Base-by-base conservation (phyloP, 495 filamentous ascomycete species). In the Tuber brumale region DNA sequence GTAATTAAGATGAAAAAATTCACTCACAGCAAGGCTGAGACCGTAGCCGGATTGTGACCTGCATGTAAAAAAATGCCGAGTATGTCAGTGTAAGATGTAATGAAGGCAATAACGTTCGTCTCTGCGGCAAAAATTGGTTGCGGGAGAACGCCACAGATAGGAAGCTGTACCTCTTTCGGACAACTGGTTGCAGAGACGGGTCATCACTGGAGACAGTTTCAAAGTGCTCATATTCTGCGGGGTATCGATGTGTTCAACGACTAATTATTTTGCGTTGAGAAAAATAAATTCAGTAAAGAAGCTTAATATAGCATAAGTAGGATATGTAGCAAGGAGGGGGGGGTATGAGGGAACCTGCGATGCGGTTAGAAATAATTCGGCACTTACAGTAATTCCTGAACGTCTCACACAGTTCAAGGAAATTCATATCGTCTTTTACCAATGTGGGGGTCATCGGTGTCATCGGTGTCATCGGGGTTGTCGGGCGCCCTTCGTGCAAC, bases 11-110 rank as follows among this genome's bases (percentile, higher is more conserved):
- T 35, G 12, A 8, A 66, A 66, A 35, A 61, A 43, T 72, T 69
- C 42, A 82, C 81, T 75, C 57, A 82, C 81, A 82, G 75, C 73
- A 83, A 73, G 27, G 82, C 82, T 35, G 82, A 81, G 48, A 83
- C 73, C 31, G 81, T 83, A 57, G 79, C 73, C 51, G 81, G 81
- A 69, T 83, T 83, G 48, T 83, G 75, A 31, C 79, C 81, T 82
- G 46, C 41, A 69, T 31, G 66, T 48, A 39, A 45, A 43, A 43
- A 35, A 14, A 35, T 66, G 14, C 16, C 57, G 31, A 66, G 27
- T 27, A 35, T 12, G 57, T 66, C 57, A 66, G 57, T 66, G 18
- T 66, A 35, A 19, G 19, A 66, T 66, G 57, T 35, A 35, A 72
- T 66, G 61, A 61, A 72, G 69, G 18, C 41, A 31, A 71, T 57